A percentile compares a stretch with the other conserved stretches of the same genome.
Conservation (phyloP, 202 grass and related monocot species). For the Carex sylvatica region DNA sequence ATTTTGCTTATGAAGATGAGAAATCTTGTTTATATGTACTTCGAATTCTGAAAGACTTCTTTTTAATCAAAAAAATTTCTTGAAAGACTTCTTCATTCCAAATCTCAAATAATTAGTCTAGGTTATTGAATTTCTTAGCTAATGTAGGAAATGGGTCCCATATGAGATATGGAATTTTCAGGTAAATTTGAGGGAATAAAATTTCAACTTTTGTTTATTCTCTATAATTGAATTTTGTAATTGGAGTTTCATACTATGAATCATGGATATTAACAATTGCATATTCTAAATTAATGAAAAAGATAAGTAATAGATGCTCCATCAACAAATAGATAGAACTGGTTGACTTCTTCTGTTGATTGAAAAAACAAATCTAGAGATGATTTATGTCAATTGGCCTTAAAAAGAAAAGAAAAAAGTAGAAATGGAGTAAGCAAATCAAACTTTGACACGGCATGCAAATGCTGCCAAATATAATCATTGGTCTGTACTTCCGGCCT, state of each 20-base stretch:
- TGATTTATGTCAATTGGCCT: not conserved
- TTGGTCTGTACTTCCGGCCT: not conserved
- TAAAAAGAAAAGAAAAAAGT: not conserved
- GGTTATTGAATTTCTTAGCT: not conserved
- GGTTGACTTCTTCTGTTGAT: constrained; percentile 10
- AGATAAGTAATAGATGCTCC: not conserved
- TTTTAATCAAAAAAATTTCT: no score
- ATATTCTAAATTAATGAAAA: not conserved
- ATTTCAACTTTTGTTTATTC: not conserved
- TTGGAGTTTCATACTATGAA: not conserved
- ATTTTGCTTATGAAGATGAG: not conserved
- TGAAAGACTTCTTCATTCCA: not conserved
- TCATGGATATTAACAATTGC: not conserved
- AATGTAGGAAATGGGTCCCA: not conserved
- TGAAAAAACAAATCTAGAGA: not conserved
- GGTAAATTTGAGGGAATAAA: not conserved
- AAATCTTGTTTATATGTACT: not conserved
- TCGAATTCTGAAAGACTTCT: not conserved
- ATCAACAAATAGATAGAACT: not conserved
- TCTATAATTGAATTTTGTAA: not conserved
- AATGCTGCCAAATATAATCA: constrained; percentile 14
- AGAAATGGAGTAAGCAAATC: not conserved
- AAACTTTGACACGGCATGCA: not conserved
- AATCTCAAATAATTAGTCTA: not conserved
- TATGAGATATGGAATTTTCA: not conserved